Base-by-base conservation (phyloP, 1,284 basidiomycete species). In the Farysia itapuensis region DNA sequence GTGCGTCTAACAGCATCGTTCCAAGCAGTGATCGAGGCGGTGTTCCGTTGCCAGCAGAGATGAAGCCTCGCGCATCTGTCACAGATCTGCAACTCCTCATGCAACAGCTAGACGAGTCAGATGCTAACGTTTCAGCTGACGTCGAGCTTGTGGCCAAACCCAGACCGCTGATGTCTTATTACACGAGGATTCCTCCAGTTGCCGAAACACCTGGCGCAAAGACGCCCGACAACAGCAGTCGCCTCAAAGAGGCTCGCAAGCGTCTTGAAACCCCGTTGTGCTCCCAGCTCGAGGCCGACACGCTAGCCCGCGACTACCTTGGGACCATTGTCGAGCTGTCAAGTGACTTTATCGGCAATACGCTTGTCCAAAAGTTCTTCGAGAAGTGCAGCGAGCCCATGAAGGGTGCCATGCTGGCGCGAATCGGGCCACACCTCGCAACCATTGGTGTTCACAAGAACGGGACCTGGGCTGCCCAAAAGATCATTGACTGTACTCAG, bases 381-480 rank as follows among this genome's bases (percentile, higher is more conserved):
- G 94, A 97, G 78, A 86, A 85, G 64, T 90, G 90, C 71, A 89
- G 89, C 16, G 80, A 86, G 28, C 78, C 72, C 3, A 85, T 90
- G 36, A 84, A 93, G 64, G 83, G 89, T 59, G 84, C 85, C 14
- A 92, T 98, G 89, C 81, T 99, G 34, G 91, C 97, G 72, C 86
- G 91, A 35, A 87, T 98, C 49, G 85, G 87, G 3, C 95, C 95
- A 40, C 89, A 95, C 77, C 81, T 99, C 19, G 95, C 94, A 20
- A 90, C 90, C 83, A 95, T 97, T 63, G 95, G 95, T 37, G 92
- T 94, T 39, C 95, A 99, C 81, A 98, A 98, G 81, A 98, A 98
- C 70, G 95, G 95, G 29, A 99, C 95, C 0, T 98, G 95, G 95
- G 94, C 95, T 1, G 94, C 93, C 3, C 95, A 98, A 78, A 73